These are phyloP conservation scores for Nitzschia sp. DNA, from an alignment of 108 stramenopile species.

Conservation along the genomic window DNA sequence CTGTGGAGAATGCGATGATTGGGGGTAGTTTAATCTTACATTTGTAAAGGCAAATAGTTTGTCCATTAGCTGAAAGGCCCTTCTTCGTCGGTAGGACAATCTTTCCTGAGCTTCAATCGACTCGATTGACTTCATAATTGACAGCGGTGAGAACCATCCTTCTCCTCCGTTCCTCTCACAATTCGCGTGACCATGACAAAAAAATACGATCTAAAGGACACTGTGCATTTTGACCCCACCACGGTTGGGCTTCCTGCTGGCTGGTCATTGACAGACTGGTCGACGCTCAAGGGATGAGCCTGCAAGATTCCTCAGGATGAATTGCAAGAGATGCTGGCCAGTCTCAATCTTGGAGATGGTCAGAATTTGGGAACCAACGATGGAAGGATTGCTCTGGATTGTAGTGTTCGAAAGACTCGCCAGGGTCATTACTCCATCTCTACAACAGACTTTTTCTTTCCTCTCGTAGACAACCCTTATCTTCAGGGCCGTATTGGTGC, in stretches of 20 bases:
- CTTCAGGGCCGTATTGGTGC: slow-evolving; percentile 82
- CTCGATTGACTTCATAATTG: too few species aligned
- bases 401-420: slow-evolving; percentile 61
- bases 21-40: too few species aligned
- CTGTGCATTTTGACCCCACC: slow-evolving; percentile 77
- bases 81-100: too few species aligned
- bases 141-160: too few species aligned
- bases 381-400: slow-evolving; percentile 79
- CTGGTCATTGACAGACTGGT: slow-evolving; percentile 75
- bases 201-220: slow-evolving; percentile 31
- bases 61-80: too few species aligned
- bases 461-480: slow-evolving; percentile 81
- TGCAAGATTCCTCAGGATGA: slow-evolving; percentile 83
- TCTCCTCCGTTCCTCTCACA: too few species aligned
- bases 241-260: slow-evolving; percentile 59
- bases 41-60: too few species aligned
- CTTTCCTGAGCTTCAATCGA: too few species aligned
- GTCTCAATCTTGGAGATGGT: slow-evolving; percentile 69
- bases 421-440: slow-evolving; percentile 58
- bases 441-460: slow-evolving; percentile 87
- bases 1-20: too few species aligned
- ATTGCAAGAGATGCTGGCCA: slow-evolving; percentile 71
- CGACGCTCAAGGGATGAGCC: slow-evolving; percentile 86
- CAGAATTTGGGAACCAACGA: slow-evolving; percentile 69
- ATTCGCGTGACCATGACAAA: too few species aligned